Base-by-base conservation (phyloP, 2,329 filamentous ascomycete species). In the Colletotrichum sp. region DNA sequence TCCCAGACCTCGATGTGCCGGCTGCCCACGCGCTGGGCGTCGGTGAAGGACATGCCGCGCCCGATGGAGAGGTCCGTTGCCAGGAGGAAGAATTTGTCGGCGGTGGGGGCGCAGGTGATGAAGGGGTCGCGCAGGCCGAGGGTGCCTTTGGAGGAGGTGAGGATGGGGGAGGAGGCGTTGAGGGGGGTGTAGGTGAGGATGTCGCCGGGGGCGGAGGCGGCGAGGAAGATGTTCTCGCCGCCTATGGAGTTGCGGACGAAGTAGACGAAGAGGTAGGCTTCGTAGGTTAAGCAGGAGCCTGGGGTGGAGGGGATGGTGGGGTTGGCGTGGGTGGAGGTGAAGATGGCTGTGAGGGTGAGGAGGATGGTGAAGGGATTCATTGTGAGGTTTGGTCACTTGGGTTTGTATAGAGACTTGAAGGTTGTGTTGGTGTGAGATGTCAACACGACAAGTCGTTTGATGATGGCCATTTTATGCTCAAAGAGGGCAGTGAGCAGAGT, bases 361-460 rank as follows among this genome's bases (percentile, higher is more conserved):
- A 32, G 13, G 32, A n/a, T n/a, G 39, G 39, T 0, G 9, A 11
- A 11, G 39, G 2, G 16, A 2, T 44, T 44, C 39, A 44, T 44
- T 44, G 2, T 3, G 39, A 44, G 16, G 36, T 7, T 34, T 34
- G 32, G 6, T 34, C 2, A 34, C 0, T 34, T 34, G 32, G 6
- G 15, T 34, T 34, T 13, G 32, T 15, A 1, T 15, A 34, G 6
- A 6, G 32, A 15, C 32, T 34, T 34, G 32, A 15, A 15, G 32
- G 32, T 7, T 34, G 13, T 34, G 1, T 34, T 3, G 1, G 6
- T 34, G 2, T 34, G 25, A 34, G 32, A 0, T 13, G 13, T 34
- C 32, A 34, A 34, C 0, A 0, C 0, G 32, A 34, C 32, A 34
- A 34, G 12, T 6, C 1, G 32, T 13, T 34, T 34, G 0, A 34